Percentiles rank a stretch among this genome's conserved stretches.
These are phyloP conservation scores for Candida yuanshanica DNA, from an alignment of 805 yeast genomes.

Conservation along the genomic window DNA sequence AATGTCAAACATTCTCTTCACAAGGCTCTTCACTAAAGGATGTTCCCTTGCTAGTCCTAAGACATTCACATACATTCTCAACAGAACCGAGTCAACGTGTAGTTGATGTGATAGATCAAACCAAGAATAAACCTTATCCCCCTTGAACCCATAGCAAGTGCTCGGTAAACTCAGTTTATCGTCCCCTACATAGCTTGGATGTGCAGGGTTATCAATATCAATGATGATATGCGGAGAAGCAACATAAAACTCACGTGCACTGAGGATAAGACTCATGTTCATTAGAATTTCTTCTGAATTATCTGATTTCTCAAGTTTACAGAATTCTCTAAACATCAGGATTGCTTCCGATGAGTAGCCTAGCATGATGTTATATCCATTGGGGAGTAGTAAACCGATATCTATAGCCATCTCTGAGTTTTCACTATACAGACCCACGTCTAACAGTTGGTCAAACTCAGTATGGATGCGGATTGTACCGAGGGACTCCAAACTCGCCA, in stretches of 20 bases:
- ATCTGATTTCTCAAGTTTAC: conserved; percentile 15
- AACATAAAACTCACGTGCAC: conserved; percentile 24
- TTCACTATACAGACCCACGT: conserved; percentile 20
- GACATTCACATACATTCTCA: conserved; percentile 29
- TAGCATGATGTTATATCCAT: conserved; percentile 24
- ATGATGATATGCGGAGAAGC: conserved; percentile 13
- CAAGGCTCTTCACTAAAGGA: conserved; percentile 13
- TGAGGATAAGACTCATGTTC: conserved; percentile 21
- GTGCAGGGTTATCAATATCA: conserved; percentile 12
- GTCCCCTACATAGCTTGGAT: conserved; percentile 14
- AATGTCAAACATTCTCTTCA: conserved; percentile 13
- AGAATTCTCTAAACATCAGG: conserved; percentile 21
- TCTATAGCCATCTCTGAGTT: conserved; percentile 17
- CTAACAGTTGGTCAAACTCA: conserved; percentile 35
- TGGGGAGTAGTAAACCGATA: conserved; percentile 20
- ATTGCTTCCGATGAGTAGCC: conserved; percentile 26
- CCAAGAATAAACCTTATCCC: conserved; percentile 18
- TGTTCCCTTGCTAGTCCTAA: conserved; percentile 27
- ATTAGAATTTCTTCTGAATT: conserved; percentile 17
- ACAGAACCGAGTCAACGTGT: conserved; percentile 31
- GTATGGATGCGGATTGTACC: conserved; percentile 46
- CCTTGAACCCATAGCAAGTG: conserved; percentile 19
- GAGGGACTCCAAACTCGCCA: conserved; percentile 49
- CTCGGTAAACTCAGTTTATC: conserved; percentile 10
- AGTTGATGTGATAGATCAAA: conserved; percentile 25